Conservation (phyloP, 352 stramenopile species). For the Blastocystis sp. region DNA sequence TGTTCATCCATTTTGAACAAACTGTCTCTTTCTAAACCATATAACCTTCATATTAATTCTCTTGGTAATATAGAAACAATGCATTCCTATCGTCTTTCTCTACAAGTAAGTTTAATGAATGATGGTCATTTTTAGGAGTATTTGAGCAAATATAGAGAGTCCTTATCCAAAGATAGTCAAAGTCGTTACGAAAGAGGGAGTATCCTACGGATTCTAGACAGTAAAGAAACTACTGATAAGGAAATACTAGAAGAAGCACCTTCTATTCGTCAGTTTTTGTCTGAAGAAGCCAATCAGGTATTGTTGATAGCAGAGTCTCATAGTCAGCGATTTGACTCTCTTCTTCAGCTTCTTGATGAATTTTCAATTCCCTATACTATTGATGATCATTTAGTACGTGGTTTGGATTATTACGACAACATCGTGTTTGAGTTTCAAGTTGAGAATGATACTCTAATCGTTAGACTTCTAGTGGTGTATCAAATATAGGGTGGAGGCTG, state of each 20-base stretch:
- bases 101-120: background rate
- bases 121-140: slow-evolving; percentile 1
- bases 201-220: slow-evolving; percentile 58
- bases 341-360: background rate
- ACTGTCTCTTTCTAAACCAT: background rate
- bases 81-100: background rate
- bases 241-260: slow-evolving; percentile 17
- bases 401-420: slow-evolving; percentile 65
- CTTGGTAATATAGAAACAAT: slow-evolving; percentile 28
- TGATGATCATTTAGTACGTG: slow-evolving; percentile 31
- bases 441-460: background rate
- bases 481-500: slow-evolving; percentile 26
- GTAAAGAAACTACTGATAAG: slow-evolving; percentile 20
- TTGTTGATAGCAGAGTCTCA: background rate
- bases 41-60: slow-evolving; percentile 43
- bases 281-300: background rate
- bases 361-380: slow-evolving; percentile 14
- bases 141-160: background rate
- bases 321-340: background rate
- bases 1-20: slow-evolving; percentile 17
- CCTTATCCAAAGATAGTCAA: slow-evolving; percentile 61
- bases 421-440: slow-evolving; percentile 49
- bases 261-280: slow-evolving; percentile 13
- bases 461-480: background rate
- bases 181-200: slow-evolving; percentile 34